These are phyloP conservation scores for Boletellus sp. DNA, from an alignment of 768 basidiomycete species.

Conservation along the genomic window DNA sequence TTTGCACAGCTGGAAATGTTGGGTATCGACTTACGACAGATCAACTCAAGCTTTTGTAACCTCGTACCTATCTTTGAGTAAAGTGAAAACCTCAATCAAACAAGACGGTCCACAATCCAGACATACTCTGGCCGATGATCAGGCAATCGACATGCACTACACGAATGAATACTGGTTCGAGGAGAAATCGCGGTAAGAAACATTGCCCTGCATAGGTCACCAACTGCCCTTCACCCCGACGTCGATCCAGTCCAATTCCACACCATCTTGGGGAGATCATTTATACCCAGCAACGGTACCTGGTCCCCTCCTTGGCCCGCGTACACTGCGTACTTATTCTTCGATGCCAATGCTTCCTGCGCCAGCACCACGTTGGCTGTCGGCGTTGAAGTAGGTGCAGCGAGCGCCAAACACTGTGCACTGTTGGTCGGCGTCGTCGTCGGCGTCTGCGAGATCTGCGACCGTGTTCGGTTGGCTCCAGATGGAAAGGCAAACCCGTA, in stretches of 20 bases:
- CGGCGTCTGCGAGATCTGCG: slow-evolving; percentile 29
- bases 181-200: neutral
- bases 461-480: slow-evolving; percentile 25
- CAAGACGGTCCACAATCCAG: neutral
- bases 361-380: slow-evolving; percentile 13
- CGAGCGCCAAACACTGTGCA: slow-evolving; percentile 24
- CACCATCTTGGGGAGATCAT: slow-evolving; percentile 14
- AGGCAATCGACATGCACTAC: neutral
- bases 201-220: too few relatives aligned
- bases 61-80: neutral
- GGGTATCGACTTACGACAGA: too few relatives aligned
- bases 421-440: slow-evolving; percentile 25
- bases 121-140: neutral
- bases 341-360: slow-evolving; percentile 4
- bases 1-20: too few relatives aligned
- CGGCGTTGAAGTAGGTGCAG: slow-evolving; percentile 28
- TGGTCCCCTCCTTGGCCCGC: slow-evolving; percentile 2
- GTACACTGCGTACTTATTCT: slow-evolving; percentile 14
- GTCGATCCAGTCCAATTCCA: slow-evolving; percentile 21
- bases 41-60: neutral
- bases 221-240: neutral
- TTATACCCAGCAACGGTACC: slow-evolving; percentile 10
- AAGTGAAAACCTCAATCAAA: neutral
- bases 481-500: slow-evolving; percentile 32
- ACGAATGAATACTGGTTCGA: neutral